A percentile compares a stretch with the other conserved stretches of the same genome.
Conservation (phyloP, 306 rosid genomes). For the Rubus idaeus region DNA sequence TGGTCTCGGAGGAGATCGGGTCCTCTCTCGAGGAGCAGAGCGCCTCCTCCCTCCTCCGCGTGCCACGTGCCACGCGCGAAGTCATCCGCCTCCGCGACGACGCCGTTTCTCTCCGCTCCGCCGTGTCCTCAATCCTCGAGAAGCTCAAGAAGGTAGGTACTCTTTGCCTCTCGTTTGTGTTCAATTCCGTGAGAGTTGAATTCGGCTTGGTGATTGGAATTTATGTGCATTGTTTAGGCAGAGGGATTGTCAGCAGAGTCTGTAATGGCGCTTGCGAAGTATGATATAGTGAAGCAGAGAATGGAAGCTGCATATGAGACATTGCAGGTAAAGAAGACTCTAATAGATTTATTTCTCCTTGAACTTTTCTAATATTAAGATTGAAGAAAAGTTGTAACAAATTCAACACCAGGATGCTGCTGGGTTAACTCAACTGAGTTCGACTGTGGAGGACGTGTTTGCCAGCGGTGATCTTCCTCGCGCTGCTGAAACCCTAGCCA, state of each 20-base stretch:
- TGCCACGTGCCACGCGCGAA: slow-evolving; percentile 93
- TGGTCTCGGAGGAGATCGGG: slow-evolving; percentile 88
- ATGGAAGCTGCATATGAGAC: slow-evolving; percentile 98
- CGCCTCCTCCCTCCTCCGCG: slow-evolving; percentile 83
- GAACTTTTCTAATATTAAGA: neutral
- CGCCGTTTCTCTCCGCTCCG: slow-evolving; percentile 82
- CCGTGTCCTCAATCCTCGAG: slow-evolving; percentile 79
- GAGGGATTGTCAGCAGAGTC: slow-evolving; percentile 98
- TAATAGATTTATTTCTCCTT: slow-evolving; percentile 13
- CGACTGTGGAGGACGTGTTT: slow-evolving; percentile 95
- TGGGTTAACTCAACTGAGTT: slow-evolving; percentile 93
- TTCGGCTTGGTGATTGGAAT: slow-evolving; percentile 12
- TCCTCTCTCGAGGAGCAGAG: slow-evolving; percentile 96
- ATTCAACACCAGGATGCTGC: slow-evolving; percentile 80
- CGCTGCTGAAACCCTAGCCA: slow-evolving; percentile 93
- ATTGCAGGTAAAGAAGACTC: slow-evolving; percentile 56
- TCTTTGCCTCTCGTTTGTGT: neutral
- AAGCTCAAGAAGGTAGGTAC: slow-evolving; percentile 82
- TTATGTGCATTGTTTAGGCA: slow-evolving; percentile 46
- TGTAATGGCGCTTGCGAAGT: slow-evolving; percentile 90
- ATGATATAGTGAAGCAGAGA: slow-evolving; percentile 91
- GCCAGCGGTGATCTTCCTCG: slow-evolving; percentile 98
- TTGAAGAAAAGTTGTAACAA: neutral
- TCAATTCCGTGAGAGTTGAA: neutral
- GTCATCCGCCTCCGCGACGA: slow-evolving; percentile 92